A percentile compares a stretch with the other conserved stretches of the same genome.
Evolutionary conservation across 164 flowering plant genomes (phyloP).

Genomic region (Macadamia integrifolia): DNA sequence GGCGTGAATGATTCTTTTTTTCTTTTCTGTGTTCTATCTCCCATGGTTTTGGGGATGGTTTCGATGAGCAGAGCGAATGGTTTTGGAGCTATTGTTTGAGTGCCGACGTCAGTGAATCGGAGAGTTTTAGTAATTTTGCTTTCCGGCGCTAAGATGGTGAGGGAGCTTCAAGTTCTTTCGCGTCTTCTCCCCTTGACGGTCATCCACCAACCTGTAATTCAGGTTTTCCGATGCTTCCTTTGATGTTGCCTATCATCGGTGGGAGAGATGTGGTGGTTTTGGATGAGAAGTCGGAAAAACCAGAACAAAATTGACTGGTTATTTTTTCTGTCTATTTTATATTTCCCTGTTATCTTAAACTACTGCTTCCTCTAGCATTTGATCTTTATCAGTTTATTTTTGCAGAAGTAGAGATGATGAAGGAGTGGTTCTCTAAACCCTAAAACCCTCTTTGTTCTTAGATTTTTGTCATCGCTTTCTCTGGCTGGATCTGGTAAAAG

Average conservation of each 20-base stretch:
- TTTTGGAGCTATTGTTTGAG: slow-evolving; percentile 46
- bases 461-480: too few relatives aligned
- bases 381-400: background rate
- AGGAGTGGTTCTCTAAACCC: slow-evolving; percentile 71
- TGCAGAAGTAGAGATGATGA: slow-evolving; percentile 71
- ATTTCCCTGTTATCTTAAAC: background rate
- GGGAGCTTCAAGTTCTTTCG: slow-evolving; percentile 30
- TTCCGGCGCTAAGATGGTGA: slow-evolving; percentile 19
- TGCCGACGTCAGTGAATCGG: slow-evolving; percentile 70
- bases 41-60: slow-evolving; percentile 25
- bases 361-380: background rate
- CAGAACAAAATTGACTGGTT: slow-evolving; percentile 32
- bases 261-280: slow-evolving; percentile 31
- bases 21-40: too few relatives aligned
- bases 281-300: slow-evolving; percentile 29
- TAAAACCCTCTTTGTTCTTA: too few relatives aligned
- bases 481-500: too few relatives aligned
- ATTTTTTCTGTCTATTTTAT: background rate
- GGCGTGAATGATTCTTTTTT: too few relatives aligned
- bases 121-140: slow-evolving; percentile 42
- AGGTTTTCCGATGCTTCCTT: slow-evolving; percentile 14
- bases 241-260: slow-evolving; percentile 31
- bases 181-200: slow-evolving; percentile 26
- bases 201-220: slow-evolving; percentile 6
- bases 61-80: slow-evolving; percentile 33